Conservation (phyloP, 306 rosid genomes). For the Urtica urens region DNA sequence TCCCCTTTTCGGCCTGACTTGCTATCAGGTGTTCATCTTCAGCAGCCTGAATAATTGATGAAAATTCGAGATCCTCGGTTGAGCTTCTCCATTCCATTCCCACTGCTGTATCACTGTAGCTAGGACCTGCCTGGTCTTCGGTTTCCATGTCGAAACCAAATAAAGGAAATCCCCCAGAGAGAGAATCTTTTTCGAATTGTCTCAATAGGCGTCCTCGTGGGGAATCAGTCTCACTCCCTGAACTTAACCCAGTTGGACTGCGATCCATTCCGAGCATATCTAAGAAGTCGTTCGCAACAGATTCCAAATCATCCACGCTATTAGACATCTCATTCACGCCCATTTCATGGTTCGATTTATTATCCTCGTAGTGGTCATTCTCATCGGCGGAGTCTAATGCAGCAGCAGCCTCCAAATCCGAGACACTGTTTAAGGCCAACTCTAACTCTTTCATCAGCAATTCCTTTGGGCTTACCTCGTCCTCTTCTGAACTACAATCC, state of each 20-base stretch:
- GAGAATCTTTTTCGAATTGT: constrained; percentile 69
- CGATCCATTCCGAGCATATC: constrained; percentile 49
- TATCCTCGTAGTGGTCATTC: constrained; percentile 23
- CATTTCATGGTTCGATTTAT: constrained; percentile 12
- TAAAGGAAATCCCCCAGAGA: constrained; percentile 53
- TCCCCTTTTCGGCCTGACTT: constrained; percentile 31
- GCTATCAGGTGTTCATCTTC: constrained; percentile 35
- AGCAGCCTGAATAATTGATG: constrained; percentile 32
- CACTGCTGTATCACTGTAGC: constrained; percentile 14
- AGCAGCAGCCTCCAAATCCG: constrained; percentile 38
- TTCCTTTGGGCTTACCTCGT: constrained; percentile 36
- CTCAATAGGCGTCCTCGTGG: constrained; percentile 82
- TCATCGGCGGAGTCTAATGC: constrained; percentile 55
- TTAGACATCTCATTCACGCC: constrained; percentile 25
- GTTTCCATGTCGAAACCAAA: constrained; percentile 37
- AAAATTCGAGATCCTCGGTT: constrained; percentile 24
- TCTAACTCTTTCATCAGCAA: constrained; percentile 67
- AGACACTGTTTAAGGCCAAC: constrained; percentile 46
- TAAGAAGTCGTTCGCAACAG: constrained; percentile 62
- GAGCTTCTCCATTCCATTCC: constrained; percentile 29
- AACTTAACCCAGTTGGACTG: constrained; percentile 47
- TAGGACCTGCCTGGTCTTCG: constrained; percentile 26
- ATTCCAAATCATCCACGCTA: constrained; percentile 58
- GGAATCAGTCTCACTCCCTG: constrained; percentile 65
- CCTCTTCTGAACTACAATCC: constrained; percentile 20